These are phyloP conservation scores for Solanum virginianum DNA, from an alignment of 257 asterid species.

Conservation along the genomic window DNA sequence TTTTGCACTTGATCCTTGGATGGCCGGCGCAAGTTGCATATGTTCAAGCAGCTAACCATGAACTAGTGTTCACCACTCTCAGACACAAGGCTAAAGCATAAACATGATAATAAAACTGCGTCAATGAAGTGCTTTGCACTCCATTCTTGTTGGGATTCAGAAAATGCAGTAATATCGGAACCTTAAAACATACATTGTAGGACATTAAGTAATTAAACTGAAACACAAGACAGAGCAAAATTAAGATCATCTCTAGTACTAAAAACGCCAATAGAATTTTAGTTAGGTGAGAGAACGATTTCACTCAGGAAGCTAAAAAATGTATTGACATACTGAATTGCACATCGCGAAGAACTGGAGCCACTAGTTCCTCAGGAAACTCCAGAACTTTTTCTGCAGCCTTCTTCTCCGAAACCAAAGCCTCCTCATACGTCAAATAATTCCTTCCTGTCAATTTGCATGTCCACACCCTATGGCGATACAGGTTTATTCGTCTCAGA, in stretches of 20 bases:
- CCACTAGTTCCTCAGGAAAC: conserved; percentile 52
- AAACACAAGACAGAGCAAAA: neutral
- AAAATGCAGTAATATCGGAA: neutral
- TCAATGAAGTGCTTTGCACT: neutral
- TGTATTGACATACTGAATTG: conserved; percentile 64
- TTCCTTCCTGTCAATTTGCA: conserved; percentile 86
- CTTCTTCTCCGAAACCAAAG: conserved; percentile 65
- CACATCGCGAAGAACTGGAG: conserved; percentile 56
- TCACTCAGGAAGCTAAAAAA: neutral
- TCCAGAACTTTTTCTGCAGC: conserved; percentile 48
- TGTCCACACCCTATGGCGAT: conserved; percentile 70
- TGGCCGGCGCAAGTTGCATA: neutral
- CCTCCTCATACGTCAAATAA: conserved; percentile 85
- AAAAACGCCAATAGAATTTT: neutral
- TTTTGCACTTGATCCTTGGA: neutral
- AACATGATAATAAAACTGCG: neutral
- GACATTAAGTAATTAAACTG: neutral
- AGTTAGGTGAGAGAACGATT: neutral
- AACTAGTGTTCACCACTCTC: neutral
- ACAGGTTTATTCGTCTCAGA: conserved; percentile 64
- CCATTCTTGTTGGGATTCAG: neutral
- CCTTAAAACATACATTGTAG: neutral
- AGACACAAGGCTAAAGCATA: neutral
- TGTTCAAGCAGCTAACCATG: neutral
- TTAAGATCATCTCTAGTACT: neutral